Evolutionary conservation across 2,329 filamentous ascomycete species (phyloP).

Genomic region (Xylariaceae sp.): DNA sequence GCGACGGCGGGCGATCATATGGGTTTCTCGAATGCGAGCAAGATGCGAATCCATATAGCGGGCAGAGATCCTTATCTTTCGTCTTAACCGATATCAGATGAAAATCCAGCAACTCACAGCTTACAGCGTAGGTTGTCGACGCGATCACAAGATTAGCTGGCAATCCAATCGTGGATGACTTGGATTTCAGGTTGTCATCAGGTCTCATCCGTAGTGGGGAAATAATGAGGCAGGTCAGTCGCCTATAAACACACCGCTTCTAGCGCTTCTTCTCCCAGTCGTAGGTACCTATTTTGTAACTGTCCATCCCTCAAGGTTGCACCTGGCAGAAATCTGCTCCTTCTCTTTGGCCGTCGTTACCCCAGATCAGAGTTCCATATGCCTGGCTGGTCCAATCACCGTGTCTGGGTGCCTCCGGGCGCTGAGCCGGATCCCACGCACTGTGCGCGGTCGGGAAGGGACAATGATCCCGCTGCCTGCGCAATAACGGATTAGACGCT

Average conservation of each 20-base stretch:
- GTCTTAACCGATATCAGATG: too few relatives aligned
- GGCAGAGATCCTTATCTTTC: neutral
- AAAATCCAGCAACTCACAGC: too few relatives aligned
- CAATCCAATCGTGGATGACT: neutral
- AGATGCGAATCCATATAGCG: neutral
- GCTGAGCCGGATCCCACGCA: neutral
- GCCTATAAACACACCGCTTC: neutral
- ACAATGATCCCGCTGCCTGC: too few relatives aligned
- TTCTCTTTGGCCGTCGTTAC: neutral
- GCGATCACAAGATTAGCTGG: neutral
- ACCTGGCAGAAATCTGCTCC: neutral
- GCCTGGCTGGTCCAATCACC: neutral
- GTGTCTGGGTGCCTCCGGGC: neutral
- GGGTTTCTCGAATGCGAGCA: too few relatives aligned
- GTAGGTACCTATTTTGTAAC: too few relatives aligned
- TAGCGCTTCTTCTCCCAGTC: neutral
- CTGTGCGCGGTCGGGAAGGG: neutral
- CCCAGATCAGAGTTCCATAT: neutral
- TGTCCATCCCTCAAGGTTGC: too few relatives aligned
- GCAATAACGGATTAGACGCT: too few relatives aligned
- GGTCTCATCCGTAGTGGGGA: neutral
- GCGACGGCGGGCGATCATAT: neutral
- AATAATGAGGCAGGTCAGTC: neutral
- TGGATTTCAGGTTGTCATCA: neutral
- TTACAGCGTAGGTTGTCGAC: neutral